Evolutionary conservation across 805 yeast genomes (phyloP).

Genomic region (Candida andamanensis): DNA sequence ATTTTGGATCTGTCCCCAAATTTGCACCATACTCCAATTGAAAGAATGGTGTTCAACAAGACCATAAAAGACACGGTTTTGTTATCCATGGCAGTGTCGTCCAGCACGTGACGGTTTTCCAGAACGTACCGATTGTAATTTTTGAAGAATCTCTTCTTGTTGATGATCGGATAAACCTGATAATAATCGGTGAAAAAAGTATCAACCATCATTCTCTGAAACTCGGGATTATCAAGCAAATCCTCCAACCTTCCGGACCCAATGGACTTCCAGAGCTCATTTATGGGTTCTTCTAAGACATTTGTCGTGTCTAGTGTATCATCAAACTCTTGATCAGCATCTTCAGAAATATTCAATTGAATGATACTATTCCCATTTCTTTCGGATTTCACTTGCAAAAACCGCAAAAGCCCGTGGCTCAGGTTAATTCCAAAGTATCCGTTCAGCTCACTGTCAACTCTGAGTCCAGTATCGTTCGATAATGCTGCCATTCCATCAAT

Average conservation of each 20-base stretch:
- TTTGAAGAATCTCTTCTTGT: constrained; percentile 14
- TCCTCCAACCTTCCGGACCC: constrained; percentile 16
- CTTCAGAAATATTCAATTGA: constrained; percentile 15
- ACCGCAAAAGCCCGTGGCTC: constrained; percentile 49
- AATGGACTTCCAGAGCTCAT: constrained; percentile 12
- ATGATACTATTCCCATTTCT: constrained; percentile 19
- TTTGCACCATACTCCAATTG: constrained; percentile 19
- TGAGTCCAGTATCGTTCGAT: constrained; percentile 23
- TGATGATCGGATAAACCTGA: constrained; percentile 16
- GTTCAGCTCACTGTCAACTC: constrained; percentile 29
- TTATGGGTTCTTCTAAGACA: constrained; percentile 16
- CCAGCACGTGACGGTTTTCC: constrained; percentile 1
- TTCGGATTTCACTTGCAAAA: constrained; percentile 33
- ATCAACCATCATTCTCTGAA: constrained; percentile 12
- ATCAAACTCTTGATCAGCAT: constrained; percentile 3
- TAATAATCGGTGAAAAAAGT: constrained; percentile 15
- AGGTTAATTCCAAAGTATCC: constrained; percentile 69
- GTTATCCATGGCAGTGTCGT: constrained; percentile 6
- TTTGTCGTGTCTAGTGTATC: constrained; percentile 10
- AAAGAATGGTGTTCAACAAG: constrained; percentile 14
- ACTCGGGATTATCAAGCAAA: constrained; percentile 12
- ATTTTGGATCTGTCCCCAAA: constrained; percentile 16
- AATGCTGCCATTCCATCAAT: constrained; percentile 66
- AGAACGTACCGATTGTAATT: constrained; percentile 1
- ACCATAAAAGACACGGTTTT: constrained; percentile 13